These are phyloP conservation scores for Pseudotulostoma volvatum DNA, from an alignment of 495 filamentous ascomycete species.

Conservation along the genomic window DNA sequence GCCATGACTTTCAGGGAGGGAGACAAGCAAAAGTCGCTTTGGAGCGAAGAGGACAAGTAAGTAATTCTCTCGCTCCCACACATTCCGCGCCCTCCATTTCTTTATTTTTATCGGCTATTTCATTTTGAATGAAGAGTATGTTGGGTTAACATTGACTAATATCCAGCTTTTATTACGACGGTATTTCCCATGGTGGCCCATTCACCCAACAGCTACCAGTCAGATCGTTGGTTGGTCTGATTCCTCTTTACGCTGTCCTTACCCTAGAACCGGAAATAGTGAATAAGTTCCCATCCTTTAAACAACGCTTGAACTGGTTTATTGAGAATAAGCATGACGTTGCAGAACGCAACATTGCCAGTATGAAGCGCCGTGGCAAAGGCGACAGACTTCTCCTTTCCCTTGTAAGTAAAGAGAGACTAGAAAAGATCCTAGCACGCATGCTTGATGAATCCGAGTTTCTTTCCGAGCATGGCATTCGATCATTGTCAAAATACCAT, in stretches of 20 bases:
- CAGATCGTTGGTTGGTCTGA: constrained; percentile 78
- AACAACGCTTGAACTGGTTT: constrained; percentile 84
- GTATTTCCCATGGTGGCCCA: constrained; percentile 85
- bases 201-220: constrained; percentile 87
- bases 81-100: too few species aligned
- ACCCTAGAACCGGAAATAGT: constrained; percentile 89
- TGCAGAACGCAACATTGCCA: constrained; percentile 82
- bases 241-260: constrained; percentile 79
- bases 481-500: constrained; percentile 86
- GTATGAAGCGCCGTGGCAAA: constrained; percentile 75
- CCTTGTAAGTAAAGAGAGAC: constrained; percentile 74
- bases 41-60: constrained; percentile 79
- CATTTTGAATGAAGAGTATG: neutral
- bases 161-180: constrained; percentile 82
- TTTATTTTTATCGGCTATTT: too few species aligned
- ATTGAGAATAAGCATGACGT: constrained; percentile 70
- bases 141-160: too few species aligned
- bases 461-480: constrained; percentile 74
- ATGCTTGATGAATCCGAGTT: constrained; percentile 96
- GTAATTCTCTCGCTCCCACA: constrained; percentile 6
- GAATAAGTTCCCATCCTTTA: constrained; percentile 85
- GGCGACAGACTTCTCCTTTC: constrained; percentile 71
- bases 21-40: constrained; percentile 66
- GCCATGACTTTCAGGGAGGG: constrained; percentile 85
- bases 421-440: constrained; percentile 68